Base-by-base conservation (phyloP, 176 grass and related monocot genomes). In the Aegilops umbellulata region DNA sequence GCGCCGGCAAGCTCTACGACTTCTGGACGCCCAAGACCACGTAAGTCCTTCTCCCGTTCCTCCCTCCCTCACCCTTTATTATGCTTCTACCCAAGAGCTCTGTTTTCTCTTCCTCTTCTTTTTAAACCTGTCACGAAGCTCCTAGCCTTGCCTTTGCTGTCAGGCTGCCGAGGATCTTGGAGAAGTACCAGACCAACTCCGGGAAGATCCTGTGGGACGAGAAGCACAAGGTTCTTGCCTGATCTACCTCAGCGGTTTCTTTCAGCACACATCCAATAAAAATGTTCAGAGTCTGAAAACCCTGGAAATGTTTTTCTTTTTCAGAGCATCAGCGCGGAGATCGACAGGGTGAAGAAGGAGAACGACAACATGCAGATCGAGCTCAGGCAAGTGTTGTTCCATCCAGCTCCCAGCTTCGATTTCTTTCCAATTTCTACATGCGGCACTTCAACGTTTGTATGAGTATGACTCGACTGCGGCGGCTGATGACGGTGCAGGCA, bases 351-450 rank as follows among this genome's bases (percentile, higher is more conserved):
- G 57, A 99, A 92, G 87, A 94, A 99, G 86, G 97, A 99, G 90
- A 99, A 94, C 51, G 97, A 99, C 67, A 96, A 88, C 87, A 99
- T 96, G 97, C 97, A 99, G 92, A 94, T 96, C 46, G 90, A 96
- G 91, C 88, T 96, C 81, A 99, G 97, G 97, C 57, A 51, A 87
- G 94, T 80, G 20, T 72, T 79, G 15, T 53, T 22, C 55, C 17
- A 58, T 58, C 73, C 65, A 23, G 27, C 60, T 82, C 20, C 73
- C 47, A n/a, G n/a, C 42, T 82, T 77, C 34, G 22, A 7, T 74
- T 1, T 30, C 30, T 88, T 61, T 62, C 62, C 29, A 27, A 26
- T 80, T 80, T 26, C 14, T 57, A 69, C 35, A 22, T 15, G 76
- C 44, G 5, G 4, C 58, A 8, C 23, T 62, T 86, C 35, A 9